These are phyloP conservation scores for Heimioporus sp. DNA, from an alignment of 768 basidiomycete species.

Conservation along the genomic window DNA sequence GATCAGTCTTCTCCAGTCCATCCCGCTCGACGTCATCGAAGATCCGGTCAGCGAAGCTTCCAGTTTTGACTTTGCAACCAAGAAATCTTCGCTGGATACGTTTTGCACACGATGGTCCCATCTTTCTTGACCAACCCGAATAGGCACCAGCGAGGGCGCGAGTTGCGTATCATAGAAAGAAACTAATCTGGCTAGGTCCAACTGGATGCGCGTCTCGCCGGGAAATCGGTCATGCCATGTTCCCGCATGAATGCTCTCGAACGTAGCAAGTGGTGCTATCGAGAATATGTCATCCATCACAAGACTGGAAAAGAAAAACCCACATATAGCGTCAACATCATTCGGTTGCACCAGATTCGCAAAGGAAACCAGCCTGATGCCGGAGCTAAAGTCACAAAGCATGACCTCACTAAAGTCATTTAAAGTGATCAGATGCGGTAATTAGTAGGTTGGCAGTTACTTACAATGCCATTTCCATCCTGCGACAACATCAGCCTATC, in stretches of 20 bases:
- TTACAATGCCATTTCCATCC: constrained; percentile 52
- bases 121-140: constrained; percentile 10
- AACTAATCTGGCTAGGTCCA: constrained; percentile 18
- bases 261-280: background rate
- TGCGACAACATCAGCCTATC: constrained; percentile 10
- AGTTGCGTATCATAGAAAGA: constrained; percentile 22
- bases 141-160: constrained; percentile 8
- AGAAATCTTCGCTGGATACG: constrained; percentile 7
- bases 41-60: background rate
- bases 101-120: constrained; percentile 13
- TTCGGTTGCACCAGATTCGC: constrained; percentile 25
- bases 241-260: constrained; percentile 13
- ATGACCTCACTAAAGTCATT: constrained; percentile 41
- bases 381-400: constrained; percentile 45
- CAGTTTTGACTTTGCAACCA: constrained; percentile 1
- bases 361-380: constrained; percentile 40
- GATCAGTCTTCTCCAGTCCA: constrained; percentile 43
- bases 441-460: constrained; percentile 12
- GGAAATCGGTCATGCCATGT: constrained; percentile 24
- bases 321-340: background rate
- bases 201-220: constrained; percentile 19
- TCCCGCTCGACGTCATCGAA: constrained; percentile 29
- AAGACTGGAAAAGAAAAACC: too few relatives aligned
- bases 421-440: background rate
- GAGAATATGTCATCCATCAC: too few relatives aligned